Base-by-base conservation (phyloP, 2,329 filamentous ascomycete genomes). In the Ramichloridium luteum region DNA sequence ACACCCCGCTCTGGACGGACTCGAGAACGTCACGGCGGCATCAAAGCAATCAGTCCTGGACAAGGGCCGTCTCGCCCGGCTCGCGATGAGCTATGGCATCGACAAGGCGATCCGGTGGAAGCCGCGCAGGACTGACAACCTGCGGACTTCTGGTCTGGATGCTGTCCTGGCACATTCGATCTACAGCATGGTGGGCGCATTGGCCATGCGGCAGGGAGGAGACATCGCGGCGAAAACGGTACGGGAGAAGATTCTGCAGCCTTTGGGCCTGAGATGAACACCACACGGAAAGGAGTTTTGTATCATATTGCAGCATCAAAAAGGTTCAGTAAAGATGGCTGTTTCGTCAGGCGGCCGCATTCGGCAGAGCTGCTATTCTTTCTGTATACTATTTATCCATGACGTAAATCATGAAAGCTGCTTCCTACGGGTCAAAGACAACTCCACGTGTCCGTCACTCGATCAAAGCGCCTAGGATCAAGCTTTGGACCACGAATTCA, bases 401-500 rank as follows among this genome's bases (percentile, higher is more conserved):
- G n/a, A n/a, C n/a, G n/a, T n/a, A n/a, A n/a, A n/a, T n/a, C n/a
- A n/a, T n/a, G n/a, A n/a, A n/a, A n/a, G n/a, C n/a, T n/a, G n/a
- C n/a, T n/a, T n/a, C n/a, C n/a, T n/a, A n/a, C n/a, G n/a, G n/a
- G n/a, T n/a, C n/a, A n/a, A n/a, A n/a, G n/a, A n/a, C n/a, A n/a
- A n/a, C n/a, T n/a, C n/a, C n/a, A n/a, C n/a, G n/a, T n/a, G n/a
- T n/a, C 13, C 22, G 16, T 45, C 36, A 52, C 13, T 82, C 77
- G 31, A 85, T 71, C 44, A 94, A 59, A 38, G 75, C 72, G 1
- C 86, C 88, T 30, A 93, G 55, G 41, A 98, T 94, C 37, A 96
- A 62, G 55, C 85, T 94, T 64, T 98, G 88, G 34, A 93, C 77
- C 13, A 96, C 74, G 51, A 88, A 74, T 57, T 96, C 88, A 53